Base-by-base conservation (phyloP, 1,139 yeast genomes). In the Lodderomyces margitis region DNA sequence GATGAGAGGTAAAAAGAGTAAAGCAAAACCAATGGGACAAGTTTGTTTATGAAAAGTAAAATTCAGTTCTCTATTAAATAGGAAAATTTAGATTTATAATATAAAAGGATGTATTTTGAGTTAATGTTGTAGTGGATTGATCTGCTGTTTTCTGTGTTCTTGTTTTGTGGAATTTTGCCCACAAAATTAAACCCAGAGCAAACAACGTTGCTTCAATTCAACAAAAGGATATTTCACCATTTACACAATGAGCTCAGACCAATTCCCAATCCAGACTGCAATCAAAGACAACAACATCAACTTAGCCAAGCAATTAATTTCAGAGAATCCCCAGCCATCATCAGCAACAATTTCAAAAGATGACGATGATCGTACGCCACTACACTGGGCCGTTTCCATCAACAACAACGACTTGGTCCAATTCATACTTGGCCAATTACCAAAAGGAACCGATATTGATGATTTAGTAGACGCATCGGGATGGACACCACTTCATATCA, bases 401-500 rank as follows among this genome's bases (percentile, higher is more conserved):
- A 78, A 81, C 42, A 74, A 82, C 47, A 53, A 62, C 9, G 81
- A 77, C 24, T 67, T 85, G 21, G 82, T 80, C 1, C 61, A 75
- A 32, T 59, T 68, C 34, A 62, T 86, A 11, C 58, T 84, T 20
- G 63, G 72, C 28, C 73, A 75, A 4, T 40, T 48, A 16, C 45
- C 49, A 14, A 40, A 34, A 16, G 27, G 39, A 7, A n/a, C 33
- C 5, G 94, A 87, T 50, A 58, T 87, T 11, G 92, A 88, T 57
- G 86, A 83, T 3, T 59, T 71, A 53, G 63, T 63, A 0, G 98
- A 91, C 59, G 81, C 74, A 12, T 73, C 89, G 7, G 95, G 95
- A 0, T 89, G 96, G 96, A 83, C 94, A 0, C 88, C 95, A 1
- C 57, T 88, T 21, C 97, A 91, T 61, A 82, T 91, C 39, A 87